Evolutionary conservation across 805 yeast genomes (phyloP), one percentile per base, ranked within the genome.

Genomic region (Zygosaccharomyces bisporus): DNA sequence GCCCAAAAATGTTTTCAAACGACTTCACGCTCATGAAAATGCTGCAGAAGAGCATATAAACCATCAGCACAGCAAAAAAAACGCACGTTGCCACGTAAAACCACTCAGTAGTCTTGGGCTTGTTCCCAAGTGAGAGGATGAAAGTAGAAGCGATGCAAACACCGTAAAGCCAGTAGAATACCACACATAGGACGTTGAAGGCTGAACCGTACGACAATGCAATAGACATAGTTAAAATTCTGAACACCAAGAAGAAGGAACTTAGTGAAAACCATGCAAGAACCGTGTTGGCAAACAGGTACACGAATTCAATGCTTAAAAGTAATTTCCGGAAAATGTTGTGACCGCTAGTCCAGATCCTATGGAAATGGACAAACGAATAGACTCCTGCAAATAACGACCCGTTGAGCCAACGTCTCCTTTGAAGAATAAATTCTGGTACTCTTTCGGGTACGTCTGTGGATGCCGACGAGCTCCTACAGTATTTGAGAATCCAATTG

Each of bases 401-500:
- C 44, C 98, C 98, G 63, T 91, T 91, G 53, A 91, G 76, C 98
- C 98, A 93, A 68, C 98, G 80, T 63, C 98, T 77, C 71, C 98
- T 79, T 66, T 91, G 98, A 32, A 89, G 75, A 24, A 93, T 82
- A 51, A 91, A 82, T 58, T 90, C 96, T 17, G 93, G 81, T 25
- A 91, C 75, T 27, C 77, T 72, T 53, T 86, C 95, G 5, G 98
- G 98, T 36, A 90, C 98, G 75, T 93, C 98, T 3, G 98, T 93
- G 53, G 86, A 89, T 0, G 97, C 98, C 51, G 79, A 79, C 4
- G 97, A 95, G 44, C 82, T 77, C 60, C 85, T 85, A 55, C 91
- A 95, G 58, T 89, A 91, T 55, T 82, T 79, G 55, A 93, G 75
- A 16, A 86, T 69, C 86, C 96, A 91, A 49, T 80, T 74, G 50